A percentile compares a stretch with the other conserved stretches of the same genome.
Conservation (phyloP, 768 basidiomycete species). For the Neoboletus subvelutipes region DNA sequence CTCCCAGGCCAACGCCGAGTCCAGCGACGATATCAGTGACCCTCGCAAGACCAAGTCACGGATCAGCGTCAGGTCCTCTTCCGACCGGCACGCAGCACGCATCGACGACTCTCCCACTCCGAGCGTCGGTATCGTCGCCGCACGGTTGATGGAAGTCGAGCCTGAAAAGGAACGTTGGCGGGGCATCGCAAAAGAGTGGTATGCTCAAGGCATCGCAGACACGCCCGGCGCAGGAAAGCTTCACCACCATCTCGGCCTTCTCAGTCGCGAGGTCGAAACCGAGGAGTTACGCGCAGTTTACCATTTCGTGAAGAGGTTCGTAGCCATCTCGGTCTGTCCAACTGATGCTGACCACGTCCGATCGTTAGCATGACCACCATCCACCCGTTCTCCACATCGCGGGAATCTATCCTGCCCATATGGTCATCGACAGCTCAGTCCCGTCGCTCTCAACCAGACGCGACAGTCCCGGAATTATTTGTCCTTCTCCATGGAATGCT, state of each 20-base stretch:
- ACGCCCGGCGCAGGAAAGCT: conserved; percentile 93
- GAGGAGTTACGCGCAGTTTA: conserved; percentile 87
- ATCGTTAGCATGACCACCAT: conserved; percentile 78
- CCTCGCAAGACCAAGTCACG: conserved; percentile 40
- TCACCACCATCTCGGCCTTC: conserved; percentile 89
- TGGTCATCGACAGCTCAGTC: conserved; percentile 71
- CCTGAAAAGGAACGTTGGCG: conserved; percentile 93
- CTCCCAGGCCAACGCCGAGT: conserved; percentile 41
- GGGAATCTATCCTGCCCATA: conserved; percentile 86
- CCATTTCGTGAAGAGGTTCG: conserved; percentile 93
- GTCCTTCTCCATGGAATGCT: conserved; percentile 95
- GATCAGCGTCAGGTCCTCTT: conserved; percentile 32
- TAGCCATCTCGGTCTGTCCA: not conserved
- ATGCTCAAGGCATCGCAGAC: conserved; percentile 79
- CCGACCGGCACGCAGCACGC: conserved; percentile 49
- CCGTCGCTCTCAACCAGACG: conserved; percentile 74
- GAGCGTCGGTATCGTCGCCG: conserved; percentile 85
- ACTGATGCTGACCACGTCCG: conserved; percentile 6
- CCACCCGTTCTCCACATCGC: conserved; percentile 83
- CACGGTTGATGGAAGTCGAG: conserved; percentile 78
- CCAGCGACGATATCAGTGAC: conserved; percentile 19
- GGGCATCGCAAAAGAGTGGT: conserved; percentile 89
- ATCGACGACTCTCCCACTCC: conserved; percentile 68
- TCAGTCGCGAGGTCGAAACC: conserved; percentile 78
- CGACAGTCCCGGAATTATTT: conserved; percentile 74